Evolutionary conservation across 1,284 basidiomycete species (phyloP).

Genomic region (Sporisorium graminicola): DNA sequence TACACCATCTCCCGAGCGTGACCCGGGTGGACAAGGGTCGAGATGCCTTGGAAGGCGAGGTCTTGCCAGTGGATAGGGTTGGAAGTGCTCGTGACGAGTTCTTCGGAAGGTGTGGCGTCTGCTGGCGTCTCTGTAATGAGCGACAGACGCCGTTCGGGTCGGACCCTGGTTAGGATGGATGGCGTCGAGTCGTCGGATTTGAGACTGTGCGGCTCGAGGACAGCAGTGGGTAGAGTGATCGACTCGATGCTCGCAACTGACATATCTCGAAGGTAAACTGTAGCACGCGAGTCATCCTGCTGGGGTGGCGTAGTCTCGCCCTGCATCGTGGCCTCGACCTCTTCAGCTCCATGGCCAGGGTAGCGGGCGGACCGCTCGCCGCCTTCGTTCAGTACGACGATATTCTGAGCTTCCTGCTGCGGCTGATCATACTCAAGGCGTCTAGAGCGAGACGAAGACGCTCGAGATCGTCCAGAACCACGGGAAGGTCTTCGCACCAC

Average conservation of each 20-base stretch:
- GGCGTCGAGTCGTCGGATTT: neutral
- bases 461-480: neutral
- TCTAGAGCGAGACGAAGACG: neutral
- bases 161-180: neutral
- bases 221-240: neutral
- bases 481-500: neutral
- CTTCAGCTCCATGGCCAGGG: neutral
- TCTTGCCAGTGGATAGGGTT: neutral
- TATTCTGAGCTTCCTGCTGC: neutral
- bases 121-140: neutral
- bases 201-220: neutral
- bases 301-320: neutral
- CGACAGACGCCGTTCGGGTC: neutral
- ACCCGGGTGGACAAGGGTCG: conserved; percentile 2
- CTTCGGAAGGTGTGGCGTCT: neutral
- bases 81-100: neutral
- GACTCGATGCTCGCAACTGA: neutral
- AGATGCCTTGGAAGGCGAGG: neutral
- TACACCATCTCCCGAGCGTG: conserved; percentile 6
- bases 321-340: neutral
- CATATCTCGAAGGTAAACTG: neutral
- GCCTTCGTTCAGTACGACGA: neutral
- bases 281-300: neutral
- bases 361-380: neutral
- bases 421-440: neutral